phyloP scores from a whole-genome alignment of 352 stramenopile genomes.

The Phytophthora boehmeriae region DNA sequence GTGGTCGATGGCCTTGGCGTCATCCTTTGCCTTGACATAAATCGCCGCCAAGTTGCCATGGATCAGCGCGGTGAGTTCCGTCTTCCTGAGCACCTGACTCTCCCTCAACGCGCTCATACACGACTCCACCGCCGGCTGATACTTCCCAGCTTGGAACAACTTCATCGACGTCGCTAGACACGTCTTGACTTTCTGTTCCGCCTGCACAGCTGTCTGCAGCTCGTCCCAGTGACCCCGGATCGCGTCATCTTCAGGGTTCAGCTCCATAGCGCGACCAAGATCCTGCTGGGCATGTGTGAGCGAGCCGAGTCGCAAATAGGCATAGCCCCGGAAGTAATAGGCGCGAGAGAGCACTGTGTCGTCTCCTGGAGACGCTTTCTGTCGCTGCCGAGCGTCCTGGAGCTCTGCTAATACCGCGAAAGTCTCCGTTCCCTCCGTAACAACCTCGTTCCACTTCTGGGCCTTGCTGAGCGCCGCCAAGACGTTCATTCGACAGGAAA shows the following conservation, averaged over 20 bases:
- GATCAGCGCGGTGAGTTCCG: slow-evolving; percentile 68
- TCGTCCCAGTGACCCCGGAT: slow-evolving; percentile 64
- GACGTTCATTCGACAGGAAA: slow-evolving; percentile 78
- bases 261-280: slow-evolving; percentile 51
- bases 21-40: slow-evolving; percentile 57
- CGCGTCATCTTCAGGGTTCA: slow-evolving; percentile 54
- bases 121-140: slow-evolving; percentile 51
- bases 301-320: slow-evolving; percentile 48
- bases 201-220: slow-evolving; percentile 44
- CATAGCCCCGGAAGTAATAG: slow-evolving; percentile 72
- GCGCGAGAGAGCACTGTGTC: slow-evolving; percentile 45
- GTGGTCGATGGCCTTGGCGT: slow-evolving; percentile 64
- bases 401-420: slow-evolving; percentile 56
- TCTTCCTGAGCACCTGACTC: slow-evolving; percentile 55
- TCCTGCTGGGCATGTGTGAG: slow-evolving; percentile 51
- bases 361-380: slow-evolving; percentile 21
- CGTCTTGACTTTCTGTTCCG: slow-evolving; percentile 62
- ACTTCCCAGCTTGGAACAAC: slow-evolving; percentile 66
- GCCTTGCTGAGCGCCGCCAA: slow-evolving; percentile 63
- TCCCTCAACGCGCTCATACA: slow-evolving; percentile 54
- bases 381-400: slow-evolving; percentile 32
- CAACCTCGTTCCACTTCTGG: slow-evolving; percentile 55
- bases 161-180: slow-evolving; percentile 56
- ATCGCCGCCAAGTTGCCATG: slow-evolving; percentile 70
- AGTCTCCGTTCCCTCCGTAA: slow-evolving; percentile 49